Percentiles rank a stretch among this genome's conserved stretches.
These are phyloP conservation scores for Nepenthes mirabilis DNA, from an alignment of 148 eudicot species.

Conservation along the genomic window DNA sequence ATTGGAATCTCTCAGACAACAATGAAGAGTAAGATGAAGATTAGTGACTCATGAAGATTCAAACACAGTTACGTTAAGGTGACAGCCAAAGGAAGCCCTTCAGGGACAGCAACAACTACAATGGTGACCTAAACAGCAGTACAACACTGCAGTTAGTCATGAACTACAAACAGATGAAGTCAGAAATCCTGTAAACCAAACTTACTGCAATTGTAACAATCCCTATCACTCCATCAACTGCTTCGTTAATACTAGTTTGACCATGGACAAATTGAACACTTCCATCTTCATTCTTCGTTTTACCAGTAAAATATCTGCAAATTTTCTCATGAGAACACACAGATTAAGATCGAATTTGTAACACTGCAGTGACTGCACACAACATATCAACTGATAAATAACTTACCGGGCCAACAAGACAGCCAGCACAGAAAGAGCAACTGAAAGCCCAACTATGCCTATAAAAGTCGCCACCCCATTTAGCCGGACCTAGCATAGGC, in stretches of 20 bases:
- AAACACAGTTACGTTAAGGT: constrained; percentile 66
- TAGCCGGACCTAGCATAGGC: constrained; percentile 49
- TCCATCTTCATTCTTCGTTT: constrained; percentile 53
- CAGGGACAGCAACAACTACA: constrained; percentile 97
- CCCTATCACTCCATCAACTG: constrained; percentile 48
- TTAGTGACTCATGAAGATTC: background rate
- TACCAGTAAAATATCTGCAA: constrained; percentile 55
- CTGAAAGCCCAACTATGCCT: constrained; percentile 83
- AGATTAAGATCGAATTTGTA: background rate
- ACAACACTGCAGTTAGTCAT: constrained; percentile 12
- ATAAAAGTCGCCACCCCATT: constrained; percentile 89
- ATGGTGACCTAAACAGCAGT: constrained; percentile 53
- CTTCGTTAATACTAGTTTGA: constrained; percentile 35
- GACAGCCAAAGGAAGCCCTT: constrained; percentile 92
- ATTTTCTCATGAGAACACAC: background rate
- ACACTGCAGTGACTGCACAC: background rate
- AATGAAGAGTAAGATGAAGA: background rate
- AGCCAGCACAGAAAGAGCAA: constrained; percentile 54
- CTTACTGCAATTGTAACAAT: constrained; percentile 73
- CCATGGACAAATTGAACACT: constrained; percentile 49
- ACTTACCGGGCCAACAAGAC: constrained; percentile 59
- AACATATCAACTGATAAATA: background rate
- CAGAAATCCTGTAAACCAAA: constrained; percentile 1
- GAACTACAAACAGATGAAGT: background rate
- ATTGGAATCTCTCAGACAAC: background rate